phyloP scores from a whole-genome alignment of 2,329 filamentous ascomycete species.

The Fusarium chuoi region DNA sequence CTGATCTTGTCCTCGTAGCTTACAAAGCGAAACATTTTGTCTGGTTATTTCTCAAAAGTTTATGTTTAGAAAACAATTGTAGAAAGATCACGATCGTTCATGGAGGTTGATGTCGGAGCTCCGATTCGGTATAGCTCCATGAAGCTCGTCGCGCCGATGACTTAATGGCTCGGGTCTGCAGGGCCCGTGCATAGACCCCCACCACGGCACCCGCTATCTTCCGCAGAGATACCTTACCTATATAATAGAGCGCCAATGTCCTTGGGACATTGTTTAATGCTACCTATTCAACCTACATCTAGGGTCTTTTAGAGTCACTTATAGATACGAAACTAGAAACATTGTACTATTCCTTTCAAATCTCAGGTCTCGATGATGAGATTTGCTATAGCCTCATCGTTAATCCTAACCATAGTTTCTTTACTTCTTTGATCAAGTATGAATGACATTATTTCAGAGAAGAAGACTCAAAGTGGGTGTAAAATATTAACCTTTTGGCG shows the following conservation, averaged over 20 bases:
- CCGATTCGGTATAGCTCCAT: constrained; percentile 44
- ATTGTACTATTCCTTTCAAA: no score
- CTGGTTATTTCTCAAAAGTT: not conserved
- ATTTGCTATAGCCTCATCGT: not conserved
- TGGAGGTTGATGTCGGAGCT: constrained; percentile 38
- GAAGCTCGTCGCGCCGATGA: constrained; percentile 42
- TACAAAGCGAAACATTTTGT: constrained; percentile 61
- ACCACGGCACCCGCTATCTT: constrained; percentile 20
- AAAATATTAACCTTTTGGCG: not conserved
- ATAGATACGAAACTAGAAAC: no score
- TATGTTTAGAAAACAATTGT: constrained; percentile 5
- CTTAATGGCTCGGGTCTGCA: constrained; percentile 37
- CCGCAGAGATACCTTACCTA: not conserved
- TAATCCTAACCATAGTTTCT: not conserved
- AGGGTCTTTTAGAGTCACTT: not conserved
- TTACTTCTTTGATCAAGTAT: not conserved
- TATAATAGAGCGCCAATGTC: not conserved
- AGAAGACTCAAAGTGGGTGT: not conserved
- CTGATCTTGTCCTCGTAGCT: constrained; percentile 36
- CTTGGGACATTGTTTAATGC: not conserved
- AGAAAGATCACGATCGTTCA: constrained; percentile 1
- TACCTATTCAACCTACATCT: not conserved
- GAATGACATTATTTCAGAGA: not conserved
- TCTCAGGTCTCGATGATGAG: not conserved
- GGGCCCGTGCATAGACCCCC: constrained; percentile 38